phyloP scores from a whole-genome alignment of 2,329 filamentous ascomycete species.

The Colletotrichum australisinense region DNA sequence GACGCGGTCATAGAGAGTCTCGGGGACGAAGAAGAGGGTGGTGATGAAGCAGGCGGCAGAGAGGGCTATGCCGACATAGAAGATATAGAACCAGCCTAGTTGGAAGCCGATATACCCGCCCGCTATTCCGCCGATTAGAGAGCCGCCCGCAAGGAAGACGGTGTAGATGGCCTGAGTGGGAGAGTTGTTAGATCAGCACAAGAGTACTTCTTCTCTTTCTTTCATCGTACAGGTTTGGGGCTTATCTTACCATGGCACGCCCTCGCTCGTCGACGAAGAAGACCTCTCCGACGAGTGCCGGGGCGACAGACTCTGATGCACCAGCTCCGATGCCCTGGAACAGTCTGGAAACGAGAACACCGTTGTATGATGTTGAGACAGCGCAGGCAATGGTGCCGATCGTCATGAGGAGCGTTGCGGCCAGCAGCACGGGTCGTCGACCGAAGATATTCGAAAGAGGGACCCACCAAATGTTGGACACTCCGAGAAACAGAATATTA shows the following conservation, averaged over 20 bases:
- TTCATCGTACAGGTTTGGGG: neutral
- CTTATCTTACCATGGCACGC: conserved; percentile 43
- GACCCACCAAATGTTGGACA: conserved; percentile 49
- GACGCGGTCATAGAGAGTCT: conserved; percentile 45
- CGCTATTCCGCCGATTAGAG: conserved; percentile 46
- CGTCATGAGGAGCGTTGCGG: conserved; percentile 42
- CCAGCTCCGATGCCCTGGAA: conserved; percentile 48
- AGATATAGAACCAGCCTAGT: conserved; percentile 47
- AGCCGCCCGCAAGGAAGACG: conserved; percentile 44
- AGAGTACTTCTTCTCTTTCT: neutral
- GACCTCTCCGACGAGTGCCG: conserved; percentile 48
- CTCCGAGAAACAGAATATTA: conserved; percentile 47
- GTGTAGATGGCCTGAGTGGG: conserved; percentile 45
- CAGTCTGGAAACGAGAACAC: conserved; percentile 43
- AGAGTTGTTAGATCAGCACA: neutral
- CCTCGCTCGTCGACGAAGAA: conserved; percentile 50
- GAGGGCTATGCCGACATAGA: conserved; percentile 45
- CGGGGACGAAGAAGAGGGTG: conserved; percentile 46
- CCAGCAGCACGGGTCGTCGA: conserved; percentile 45
- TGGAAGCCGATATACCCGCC: conserved; percentile 49
- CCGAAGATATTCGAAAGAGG: conserved; percentile 50
- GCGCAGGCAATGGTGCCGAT: conserved; percentile 43
- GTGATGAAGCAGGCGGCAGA: conserved; percentile 40
- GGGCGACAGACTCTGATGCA: conserved; percentile 48
- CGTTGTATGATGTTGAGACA: conserved; percentile 38